Base-by-base conservation (phyloP, 2,329 filamentous ascomycete species). In the Colletotrichum lini region DNA sequence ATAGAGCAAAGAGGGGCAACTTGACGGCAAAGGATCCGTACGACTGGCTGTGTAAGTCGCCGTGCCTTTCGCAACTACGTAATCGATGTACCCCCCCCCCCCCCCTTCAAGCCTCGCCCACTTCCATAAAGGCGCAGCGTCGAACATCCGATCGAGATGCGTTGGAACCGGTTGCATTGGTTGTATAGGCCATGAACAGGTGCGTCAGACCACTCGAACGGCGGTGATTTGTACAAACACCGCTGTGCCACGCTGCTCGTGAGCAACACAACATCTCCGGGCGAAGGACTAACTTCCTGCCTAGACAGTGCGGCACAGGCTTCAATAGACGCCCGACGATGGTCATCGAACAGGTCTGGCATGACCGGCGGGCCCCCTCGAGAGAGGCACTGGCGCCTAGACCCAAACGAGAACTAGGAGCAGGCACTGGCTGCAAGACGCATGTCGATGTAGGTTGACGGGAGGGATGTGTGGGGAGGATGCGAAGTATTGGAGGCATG, bases 331-430 rank as follows among this genome's bases (percentile, higher is more conserved):
- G 9, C 18, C 44, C 35, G 9, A 35, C 45, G 54, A n/a, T 56
- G 63, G 35, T n/a, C n/a, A 5, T 66, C 21, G 21, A 45, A 30
- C 44, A 58, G 57, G 59, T 52, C 60, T 56, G 58, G 50, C 38
- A 35, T 49, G 45, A 53, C 23, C 65, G 66, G 65, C 64, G 66
- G 45, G 49, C 30, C 45, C 45, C 21, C 26, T 60, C 62, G 67
- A 62, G 67, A 60, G 49, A 47, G 67, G 67, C 67, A 50, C 54
- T 50, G 61, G 26, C 42, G 61, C 61, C 67, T 21, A 60, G 67
- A 47, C 40, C 38, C 40, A 23, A 18, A 59, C 40, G 47, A 70
- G 58, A 62, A 16, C 47, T 21, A 54, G 38, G 16, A 57, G 44
- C 64, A 67, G 64, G 47, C 40, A 70, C 54, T 67, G 63, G 26